A percentile compares a stretch with the other conserved stretches of the same genome.
phyloP scores from a whole-genome alignment of 2,329 filamentous ascomycete species.

The Ploettnerulaceae sp. region DNA sequence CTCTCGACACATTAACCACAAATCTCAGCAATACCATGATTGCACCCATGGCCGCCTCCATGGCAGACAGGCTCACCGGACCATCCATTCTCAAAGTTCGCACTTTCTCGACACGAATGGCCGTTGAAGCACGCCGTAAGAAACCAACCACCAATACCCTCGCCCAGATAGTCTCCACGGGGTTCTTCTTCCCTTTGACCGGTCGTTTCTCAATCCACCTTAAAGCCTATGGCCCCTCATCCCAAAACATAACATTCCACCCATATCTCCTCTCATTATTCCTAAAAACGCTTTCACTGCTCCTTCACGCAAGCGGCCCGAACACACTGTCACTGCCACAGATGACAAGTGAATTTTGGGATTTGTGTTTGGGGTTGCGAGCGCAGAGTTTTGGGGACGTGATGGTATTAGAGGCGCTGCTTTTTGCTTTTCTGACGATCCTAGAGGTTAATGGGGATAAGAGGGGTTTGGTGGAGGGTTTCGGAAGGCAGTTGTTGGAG shows the following conservation, averaged over 20 bases:
- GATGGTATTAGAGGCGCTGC: conserved; percentile 64
- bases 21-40: conserved; percentile 69
- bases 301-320: conserved; percentile 79
- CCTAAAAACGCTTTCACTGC: conserved; percentile 77
- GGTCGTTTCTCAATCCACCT: conserved; percentile 68
- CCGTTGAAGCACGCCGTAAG: conserved; percentile 52
- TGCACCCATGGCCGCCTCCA: conserved; percentile 72
- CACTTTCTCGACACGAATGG: conserved; percentile 77
- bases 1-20: conserved; percentile 60
- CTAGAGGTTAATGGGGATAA: conserved; percentile 78
- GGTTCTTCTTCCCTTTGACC: conserved; percentile 83
- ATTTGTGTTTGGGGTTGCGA: conserved; percentile 70
- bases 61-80: conserved; percentile 73
- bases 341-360: conserved; percentile 80
- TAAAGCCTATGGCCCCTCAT: conserved; percentile 46
- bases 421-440: conserved; percentile 74
- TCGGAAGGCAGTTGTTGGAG: conserved; percentile 76
- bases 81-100: conserved; percentile 83
- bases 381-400: conserved; percentile 56
- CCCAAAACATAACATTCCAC: conserved; percentile 61
- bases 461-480: conserved; percentile 65
- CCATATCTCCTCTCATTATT: conserved; percentile 73
- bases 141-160: conserved; percentile 70
- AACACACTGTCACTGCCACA: conserved; percentile 70
- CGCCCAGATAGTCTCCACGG: conserved; percentile 66